Conservation (phyloP, 805 yeast species). For the Cyberlindnera mississippiensis region DNA sequence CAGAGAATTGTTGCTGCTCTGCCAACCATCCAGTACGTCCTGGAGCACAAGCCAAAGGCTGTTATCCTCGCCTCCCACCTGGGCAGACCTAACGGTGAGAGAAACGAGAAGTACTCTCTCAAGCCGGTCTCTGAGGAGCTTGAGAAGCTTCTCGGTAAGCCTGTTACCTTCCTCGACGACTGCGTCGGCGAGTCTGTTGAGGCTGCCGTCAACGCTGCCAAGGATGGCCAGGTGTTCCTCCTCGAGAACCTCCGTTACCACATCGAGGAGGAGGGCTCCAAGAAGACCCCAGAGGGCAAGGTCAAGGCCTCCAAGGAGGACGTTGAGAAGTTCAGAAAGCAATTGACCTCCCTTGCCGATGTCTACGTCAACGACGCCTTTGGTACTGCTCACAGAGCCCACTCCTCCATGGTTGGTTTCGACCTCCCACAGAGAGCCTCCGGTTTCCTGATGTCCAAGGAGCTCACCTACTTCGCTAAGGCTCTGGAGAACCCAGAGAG, state of each 20-base stretch:
- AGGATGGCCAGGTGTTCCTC: conserved; percentile 78
- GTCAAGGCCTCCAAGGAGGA: conserved; percentile 85
- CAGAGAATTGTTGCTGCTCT: conserved; percentile 99
- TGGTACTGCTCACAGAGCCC: conserved; percentile 99
- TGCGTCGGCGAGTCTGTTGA: conserved; percentile 92
- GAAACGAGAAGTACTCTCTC: conserved; percentile 78
- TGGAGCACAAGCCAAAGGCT: conserved; percentile 87
- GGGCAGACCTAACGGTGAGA: conserved; percentile 99
- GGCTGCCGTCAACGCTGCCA: conserved; percentile 66
- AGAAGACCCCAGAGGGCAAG: conserved; percentile 88
- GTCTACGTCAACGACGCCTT: conserved; percentile 97
- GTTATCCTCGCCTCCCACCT: conserved; percentile 93
- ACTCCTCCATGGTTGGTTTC: conserved; percentile 98
- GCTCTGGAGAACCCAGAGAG: conserved; percentile 97
- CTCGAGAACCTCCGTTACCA: conserved; percentile 98
- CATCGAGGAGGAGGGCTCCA: conserved; percentile 94
- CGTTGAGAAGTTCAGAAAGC: conserved; percentile 83
- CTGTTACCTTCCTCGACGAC: conserved; percentile 81
- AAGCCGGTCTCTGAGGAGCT: conserved; percentile 93
- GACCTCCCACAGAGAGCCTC: conserved; percentile 95
- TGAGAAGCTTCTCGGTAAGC: conserved; percentile 65
- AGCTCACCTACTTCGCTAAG: conserved; percentile 94
- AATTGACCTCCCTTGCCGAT: conserved; percentile 90
- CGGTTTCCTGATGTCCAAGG: conserved; percentile 98
- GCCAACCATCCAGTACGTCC: conserved; percentile 95